Evolutionary conservation across 768 basidiomycete genomes (phyloP), one percentile per base, ranked within the genome.

Genomic region (Boletus edulis): DNA sequence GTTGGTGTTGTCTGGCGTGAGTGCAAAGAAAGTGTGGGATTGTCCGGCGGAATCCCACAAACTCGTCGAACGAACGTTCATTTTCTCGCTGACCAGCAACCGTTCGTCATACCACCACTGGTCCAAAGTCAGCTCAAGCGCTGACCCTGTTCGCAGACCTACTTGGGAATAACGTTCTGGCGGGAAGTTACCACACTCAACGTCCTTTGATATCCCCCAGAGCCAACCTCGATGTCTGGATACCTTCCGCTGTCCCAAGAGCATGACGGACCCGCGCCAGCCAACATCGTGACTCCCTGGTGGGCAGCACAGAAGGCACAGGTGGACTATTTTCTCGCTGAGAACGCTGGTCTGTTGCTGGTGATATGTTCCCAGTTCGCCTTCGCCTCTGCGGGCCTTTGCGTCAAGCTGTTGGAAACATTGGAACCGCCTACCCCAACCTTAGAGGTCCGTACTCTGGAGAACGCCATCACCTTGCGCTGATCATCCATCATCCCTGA

Each of bases 341-440:
- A 56, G 42, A 88, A 90, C 68, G 67, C 73, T 4, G 88, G 88
- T 10, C 69, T 91, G 49, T 67, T 86, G 34, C 74, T 87, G 17
- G 78, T 90, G 17, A 77, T 77, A 6, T 70, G 71, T 3, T 67
- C 85, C 11, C 83, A 87, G 63, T 72, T 83, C 14, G 84, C 85
- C 68, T 78, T 85, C 38, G n/a, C n/a, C n/a, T n/a, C n/a, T n/a
- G n/a, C n/a, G n/a, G n/a, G 83, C 48, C 72, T 84, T 4, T 71
- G 78, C 6, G 87, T 89, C 42, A 89, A 89, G 70, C 75, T 74
- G 56, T 69, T 90, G 55, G 80, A 83, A 54, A 71, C 67, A 18
- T 70, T 86, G 5, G 81, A 85, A 56, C 73, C 79, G 12, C 86
- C 84, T 1, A 79, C 85, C 13, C 78, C 81, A 5, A 75, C 81